These are phyloP conservation scores for Cynanchum wilfordii DNA, from an alignment of 257 asterid genomes.

Conservation along the genomic window DNA sequence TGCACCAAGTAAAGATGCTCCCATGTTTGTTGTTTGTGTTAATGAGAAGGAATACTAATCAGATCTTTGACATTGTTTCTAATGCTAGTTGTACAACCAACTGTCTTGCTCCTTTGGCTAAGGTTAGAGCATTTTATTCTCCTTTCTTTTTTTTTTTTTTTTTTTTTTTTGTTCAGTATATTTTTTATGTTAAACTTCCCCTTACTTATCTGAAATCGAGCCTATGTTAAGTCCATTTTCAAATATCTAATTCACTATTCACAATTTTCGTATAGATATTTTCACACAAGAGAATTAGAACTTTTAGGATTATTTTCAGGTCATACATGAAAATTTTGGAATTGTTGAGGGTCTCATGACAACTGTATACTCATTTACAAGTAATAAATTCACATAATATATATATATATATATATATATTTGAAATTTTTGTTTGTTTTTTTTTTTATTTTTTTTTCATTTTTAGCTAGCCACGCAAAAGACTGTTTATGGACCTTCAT, in stretches of 20 bases:
- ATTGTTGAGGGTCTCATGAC: no score
- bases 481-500: conserved; percentile 82
- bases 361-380: conserved; percentile 68
- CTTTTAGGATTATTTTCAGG: conserved; percentile 38
- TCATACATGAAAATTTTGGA: conserved; percentile 68
- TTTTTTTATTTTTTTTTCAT: background rate
- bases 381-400: no score
- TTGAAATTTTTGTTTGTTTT: background rate
- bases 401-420: no score
- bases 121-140: conserved; percentile 31
- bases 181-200: no score
- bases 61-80: conserved; percentile 54
- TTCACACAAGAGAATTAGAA: no score
- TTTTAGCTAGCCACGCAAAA: conserved; percentile 55
- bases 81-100: conserved; percentile 86
- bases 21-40: conserved; percentile 79
- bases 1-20: no score
- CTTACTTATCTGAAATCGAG: no score
- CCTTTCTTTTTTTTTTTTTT: background rate
- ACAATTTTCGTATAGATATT: no score
- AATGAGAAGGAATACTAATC: conserved; percentile 75
- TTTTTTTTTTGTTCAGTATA: no score
- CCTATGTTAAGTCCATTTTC: no score
- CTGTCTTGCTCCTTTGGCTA: conserved; percentile 75
- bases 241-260: no score